These are phyloP conservation scores for Fraxinus excelsior DNA, from an alignment of 257 asterid genomes.

Conservation along the genomic window DNA sequence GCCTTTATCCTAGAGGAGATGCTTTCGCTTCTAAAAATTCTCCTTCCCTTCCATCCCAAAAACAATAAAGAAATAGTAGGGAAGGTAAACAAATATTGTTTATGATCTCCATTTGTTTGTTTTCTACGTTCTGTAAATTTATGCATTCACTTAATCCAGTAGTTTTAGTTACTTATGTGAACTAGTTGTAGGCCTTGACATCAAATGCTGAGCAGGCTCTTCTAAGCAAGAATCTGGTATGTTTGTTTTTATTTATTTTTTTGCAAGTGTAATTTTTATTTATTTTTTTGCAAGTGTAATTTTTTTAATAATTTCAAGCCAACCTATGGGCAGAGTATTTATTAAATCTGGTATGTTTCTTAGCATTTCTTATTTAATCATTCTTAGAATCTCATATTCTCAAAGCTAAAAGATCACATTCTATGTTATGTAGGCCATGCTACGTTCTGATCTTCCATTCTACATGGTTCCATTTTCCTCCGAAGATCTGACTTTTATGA, in stretches of 20 bases:
- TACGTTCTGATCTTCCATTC: constrained; percentile 90
- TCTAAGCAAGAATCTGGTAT: constrained; percentile 85
- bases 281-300: background rate
- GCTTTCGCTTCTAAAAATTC: background rate
- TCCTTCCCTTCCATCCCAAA: background rate
- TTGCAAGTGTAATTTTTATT: background rate
- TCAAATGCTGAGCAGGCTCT: constrained; percentile 85
- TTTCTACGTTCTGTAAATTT: background rate
- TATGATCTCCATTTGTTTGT: constrained; percentile 7
- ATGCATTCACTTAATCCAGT: background rate
- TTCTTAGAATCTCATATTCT: constrained; percentile 21
- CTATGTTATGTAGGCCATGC: constrained; percentile 62
- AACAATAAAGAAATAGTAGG: background rate
- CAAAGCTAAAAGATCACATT: constrained; percentile 28
- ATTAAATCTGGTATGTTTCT: constrained; percentile 36
- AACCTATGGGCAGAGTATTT: background rate
- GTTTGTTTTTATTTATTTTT: constrained; percentile 18
- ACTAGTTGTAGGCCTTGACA: constrained; percentile 61
- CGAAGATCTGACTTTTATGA: constrained; percentile 60
- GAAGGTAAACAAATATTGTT: background rate
- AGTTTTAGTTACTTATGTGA: constrained; percentile 18
- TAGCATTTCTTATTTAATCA: constrained; percentile 13
- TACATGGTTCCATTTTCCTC: constrained; percentile 91
- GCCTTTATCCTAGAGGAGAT: background rate
- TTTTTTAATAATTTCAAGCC: background rate